Conservation (phyloP, 306 rosid species). For the Inga oerstediana region DNA sequence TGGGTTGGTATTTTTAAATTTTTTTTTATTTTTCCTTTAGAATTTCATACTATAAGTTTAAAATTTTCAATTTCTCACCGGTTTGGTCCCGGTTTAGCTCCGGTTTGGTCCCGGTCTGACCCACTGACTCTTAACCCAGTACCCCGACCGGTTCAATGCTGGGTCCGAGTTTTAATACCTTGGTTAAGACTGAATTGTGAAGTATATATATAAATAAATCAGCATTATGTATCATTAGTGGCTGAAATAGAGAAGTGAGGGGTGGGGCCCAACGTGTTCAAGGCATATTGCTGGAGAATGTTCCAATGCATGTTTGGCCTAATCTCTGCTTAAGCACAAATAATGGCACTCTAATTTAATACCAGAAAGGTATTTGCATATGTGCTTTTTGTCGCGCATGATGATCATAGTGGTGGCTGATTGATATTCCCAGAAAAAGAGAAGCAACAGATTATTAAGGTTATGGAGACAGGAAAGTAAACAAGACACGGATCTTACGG, state of each 20-base stretch:
- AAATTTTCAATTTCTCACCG: no score
- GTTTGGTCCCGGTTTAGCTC: no score
- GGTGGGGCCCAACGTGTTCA: neutral
- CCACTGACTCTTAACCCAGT: no score
- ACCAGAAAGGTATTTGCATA: neutral
- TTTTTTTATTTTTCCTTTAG: no score
- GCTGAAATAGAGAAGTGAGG: neutral
- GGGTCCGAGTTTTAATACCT: no score
- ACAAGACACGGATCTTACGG: conserved; percentile 45
- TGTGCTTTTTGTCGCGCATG: conserved; percentile 24
- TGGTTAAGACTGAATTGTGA: neutral
- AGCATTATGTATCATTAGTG: neutral
- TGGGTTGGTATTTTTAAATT: no score
- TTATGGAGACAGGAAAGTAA: conserved; percentile 53
- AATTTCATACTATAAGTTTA: no score
- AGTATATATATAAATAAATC: neutral
- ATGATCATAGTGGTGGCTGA: conserved; percentile 28
- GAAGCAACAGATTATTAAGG: conserved; percentile 4
- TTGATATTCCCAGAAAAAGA: conserved; percentile 40
- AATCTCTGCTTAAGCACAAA: neutral
- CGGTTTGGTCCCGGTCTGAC: no score
- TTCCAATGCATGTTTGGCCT: neutral
- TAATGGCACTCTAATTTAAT: neutral
- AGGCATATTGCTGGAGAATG: neutral
- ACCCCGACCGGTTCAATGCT: no score